A percentile compares a stretch with the other conserved stretches of the same genome.
Conservation (phyloP, 1,284 basidiomycete species). For the Apiotrichum porosum region DNA sequence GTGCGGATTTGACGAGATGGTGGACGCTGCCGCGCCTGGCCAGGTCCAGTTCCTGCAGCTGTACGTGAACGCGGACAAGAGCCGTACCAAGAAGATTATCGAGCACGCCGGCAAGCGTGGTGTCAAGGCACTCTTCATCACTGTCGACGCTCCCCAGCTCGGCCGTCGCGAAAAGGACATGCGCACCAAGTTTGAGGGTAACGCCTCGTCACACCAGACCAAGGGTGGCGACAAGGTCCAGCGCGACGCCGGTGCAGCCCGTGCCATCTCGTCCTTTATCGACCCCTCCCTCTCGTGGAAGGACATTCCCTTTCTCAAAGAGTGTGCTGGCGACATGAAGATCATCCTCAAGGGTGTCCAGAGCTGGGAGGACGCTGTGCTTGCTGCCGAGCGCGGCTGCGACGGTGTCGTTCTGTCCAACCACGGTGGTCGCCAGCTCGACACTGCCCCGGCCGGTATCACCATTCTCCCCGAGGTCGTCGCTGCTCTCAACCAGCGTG, state of each 20-base stretch:
- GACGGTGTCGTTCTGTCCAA: constrained; percentile 69
- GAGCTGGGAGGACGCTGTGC: constrained; percentile 86
- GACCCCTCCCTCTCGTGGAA: constrained; percentile 83
- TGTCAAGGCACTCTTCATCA: constrained; percentile 79
- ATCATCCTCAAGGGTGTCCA: constrained; percentile 90
- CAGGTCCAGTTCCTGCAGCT: constrained; percentile 78
- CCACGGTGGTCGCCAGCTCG: constrained; percentile 71
- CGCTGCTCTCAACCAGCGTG: constrained; percentile 60
- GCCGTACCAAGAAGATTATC: constrained; percentile 74
- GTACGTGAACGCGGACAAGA: constrained; percentile 81
- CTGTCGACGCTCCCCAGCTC: constrained; percentile 88
- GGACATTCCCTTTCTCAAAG: constrained; percentile 81
- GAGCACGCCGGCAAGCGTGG: constrained; percentile 77
- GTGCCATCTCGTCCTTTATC: constrained; percentile 94
- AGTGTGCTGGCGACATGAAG: constrained; percentile 80
- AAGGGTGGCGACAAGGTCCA: constrained; percentile 59
- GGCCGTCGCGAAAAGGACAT: constrained; percentile 92
- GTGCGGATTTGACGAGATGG: constrained; percentile 78
- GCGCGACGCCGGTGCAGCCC: constrained; percentile 82
- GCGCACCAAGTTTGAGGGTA: constrained; percentile 90
- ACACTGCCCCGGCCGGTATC: constrained; percentile 84
- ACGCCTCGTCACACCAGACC: constrained; percentile 63
- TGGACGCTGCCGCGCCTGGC: constrained; percentile 67
- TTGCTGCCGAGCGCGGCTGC: constrained; percentile 76
- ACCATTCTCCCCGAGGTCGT: constrained; percentile 87